Conservation (phyloP, 140 eudicot species). For the Erigeron philadelphicus region DNA sequence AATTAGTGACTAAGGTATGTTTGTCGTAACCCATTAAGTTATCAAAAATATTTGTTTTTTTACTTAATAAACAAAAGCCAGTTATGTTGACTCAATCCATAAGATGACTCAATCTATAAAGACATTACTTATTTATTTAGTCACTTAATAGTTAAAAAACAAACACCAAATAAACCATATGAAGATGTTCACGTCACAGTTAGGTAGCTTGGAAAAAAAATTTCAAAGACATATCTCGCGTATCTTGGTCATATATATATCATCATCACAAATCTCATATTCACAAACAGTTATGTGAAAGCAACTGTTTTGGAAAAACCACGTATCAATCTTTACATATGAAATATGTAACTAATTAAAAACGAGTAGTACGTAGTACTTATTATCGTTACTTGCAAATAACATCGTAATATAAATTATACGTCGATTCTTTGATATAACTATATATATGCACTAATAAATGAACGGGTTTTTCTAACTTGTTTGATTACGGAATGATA, state of each 20-base stretch:
- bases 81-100: no score
- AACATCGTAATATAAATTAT: no score
- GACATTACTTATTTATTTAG: no score
- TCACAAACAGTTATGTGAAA: background rate
- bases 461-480: background rate
- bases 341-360: background rate
- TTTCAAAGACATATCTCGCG: constrained; percentile 14
- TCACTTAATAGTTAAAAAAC: no score
- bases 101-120: no score
- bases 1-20: background rate
- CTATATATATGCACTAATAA: background rate
- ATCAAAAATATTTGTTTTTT: no score
- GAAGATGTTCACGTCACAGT: background rate
- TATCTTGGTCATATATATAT: background rate
- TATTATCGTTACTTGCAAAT: no score
- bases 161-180: no score
- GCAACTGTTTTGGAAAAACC: background rate
- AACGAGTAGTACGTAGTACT: no score
- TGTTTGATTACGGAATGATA: background rate
- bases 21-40: no score
- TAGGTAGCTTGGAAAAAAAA: background rate
- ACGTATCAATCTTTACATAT: background rate
- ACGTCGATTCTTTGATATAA: no score
- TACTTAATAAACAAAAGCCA: no score
- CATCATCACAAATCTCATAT: constrained; percentile 15